Evolutionary conservation across 352 stramenopile species (phyloP), one percentile per base, ranked within the genome.

Genomic region (Globisporangium spiculum): DNA sequence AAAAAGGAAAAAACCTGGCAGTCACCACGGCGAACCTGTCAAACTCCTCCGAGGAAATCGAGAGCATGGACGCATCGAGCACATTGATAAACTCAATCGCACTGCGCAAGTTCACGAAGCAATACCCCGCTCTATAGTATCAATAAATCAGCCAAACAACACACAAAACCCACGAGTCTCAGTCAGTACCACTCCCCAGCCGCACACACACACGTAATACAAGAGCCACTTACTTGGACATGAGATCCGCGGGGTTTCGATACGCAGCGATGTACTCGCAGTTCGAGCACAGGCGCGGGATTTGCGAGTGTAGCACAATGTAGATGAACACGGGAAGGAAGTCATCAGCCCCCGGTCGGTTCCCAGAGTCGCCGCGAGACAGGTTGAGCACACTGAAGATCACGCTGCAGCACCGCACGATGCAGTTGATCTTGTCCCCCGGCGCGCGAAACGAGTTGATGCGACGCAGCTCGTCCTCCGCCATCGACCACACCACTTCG

Each of bases 301-400:
- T 94, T 63, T 93, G 83, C 32, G 91, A 93, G 65, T 96, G 88
- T 20, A 98, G 74, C 24, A 97, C 90, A 46, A 97, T 92, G 77
- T 96, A 97, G 67, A 98, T 97, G 70, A 98, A 97, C 32, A 97
- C 83, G 18, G 92, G 92, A 16, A 98, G 75, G 59, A 98, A 98
- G 46, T 98, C 92, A 66, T 98, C 92, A 1, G 91, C 84, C 18
- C 88, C 88, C 3, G 88, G 88, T 8, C 88, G 86, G 18, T 73
- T 89, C 1, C 76, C 75, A 8, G 79, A 82, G 52, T 92, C 84
- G 22, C 86, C 88, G 46, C 88, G 80, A 0, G 88, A 80, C 18
- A 97, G 73, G 56, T 92, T 96, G 55, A 97, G 75, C 26, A 94
- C 89, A 71, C 87, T 94, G 66, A 97, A 97, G 70, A 97, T 97